phyloP scores from a whole-genome alignment of 306 rosid species.

The Pterocarpus santalinus region DNA sequence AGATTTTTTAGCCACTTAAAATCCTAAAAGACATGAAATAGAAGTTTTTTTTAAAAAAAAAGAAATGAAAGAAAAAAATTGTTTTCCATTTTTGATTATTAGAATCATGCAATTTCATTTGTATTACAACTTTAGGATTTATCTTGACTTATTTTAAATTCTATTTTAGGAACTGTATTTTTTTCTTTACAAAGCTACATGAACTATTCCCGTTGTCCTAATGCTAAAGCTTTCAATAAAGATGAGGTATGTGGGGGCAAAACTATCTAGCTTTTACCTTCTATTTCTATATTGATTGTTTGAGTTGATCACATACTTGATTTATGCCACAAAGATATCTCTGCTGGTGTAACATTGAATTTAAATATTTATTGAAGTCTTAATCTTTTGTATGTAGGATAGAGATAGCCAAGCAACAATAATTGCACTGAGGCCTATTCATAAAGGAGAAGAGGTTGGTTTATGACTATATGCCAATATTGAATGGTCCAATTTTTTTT shows the following conservation, averaged over 20 bases:
- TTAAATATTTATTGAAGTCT: conserved; percentile 27
- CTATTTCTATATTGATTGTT: neutral
- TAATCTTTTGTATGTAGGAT: conserved; percentile 65
- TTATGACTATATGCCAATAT: neutral
- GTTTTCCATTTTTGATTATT: neutral
- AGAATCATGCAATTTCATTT: conserved; percentile 21
- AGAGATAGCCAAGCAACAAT: conserved; percentile 93
- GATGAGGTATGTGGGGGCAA: conserved; percentile 70
- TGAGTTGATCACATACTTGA: conserved; percentile 17
- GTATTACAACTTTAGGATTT: neutral
- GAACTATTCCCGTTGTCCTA: conserved; percentile 95
- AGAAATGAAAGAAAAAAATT: too few relatives aligned
- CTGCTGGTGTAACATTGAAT: conserved; percentile 23
- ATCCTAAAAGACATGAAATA: too few relatives aligned
- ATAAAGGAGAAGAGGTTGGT: conserved; percentile 85
- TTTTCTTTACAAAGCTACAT: conserved; percentile 92
- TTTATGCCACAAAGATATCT: conserved; percentile 37
- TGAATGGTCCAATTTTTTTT: neutral
- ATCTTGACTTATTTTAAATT: conserved; percentile 13
- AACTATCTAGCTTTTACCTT: conserved; percentile 26
- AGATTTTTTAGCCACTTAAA: neutral
- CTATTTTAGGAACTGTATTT: conserved; percentile 81
- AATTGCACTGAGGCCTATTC: conserved; percentile 69
- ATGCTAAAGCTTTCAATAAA: conserved; percentile 93
- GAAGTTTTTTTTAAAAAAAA: too few relatives aligned